These are phyloP conservation scores for Phaffia rhodozyma DNA, from an alignment of 1,284 basidiomycete genomes.

Conservation along the genomic window DNA sequence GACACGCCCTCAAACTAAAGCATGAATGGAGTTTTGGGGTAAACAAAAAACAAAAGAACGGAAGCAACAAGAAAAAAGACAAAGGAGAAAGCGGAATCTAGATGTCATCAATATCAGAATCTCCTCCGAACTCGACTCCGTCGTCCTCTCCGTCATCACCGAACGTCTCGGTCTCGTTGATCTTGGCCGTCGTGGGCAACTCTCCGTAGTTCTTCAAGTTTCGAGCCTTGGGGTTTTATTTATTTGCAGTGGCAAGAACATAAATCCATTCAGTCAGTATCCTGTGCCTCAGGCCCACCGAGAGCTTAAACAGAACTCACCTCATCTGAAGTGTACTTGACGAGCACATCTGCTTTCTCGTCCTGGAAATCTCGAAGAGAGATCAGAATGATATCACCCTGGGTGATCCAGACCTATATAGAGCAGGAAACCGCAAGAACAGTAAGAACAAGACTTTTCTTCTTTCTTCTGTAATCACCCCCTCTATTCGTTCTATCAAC, in stretches of 20 bases:
- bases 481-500: constrained; percentile 23
- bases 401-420: constrained; percentile 95
- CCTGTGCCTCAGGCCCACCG: not conserved
- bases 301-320: constrained; percentile 17
- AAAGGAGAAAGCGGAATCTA: not conserved
- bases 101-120: constrained; percentile 17
- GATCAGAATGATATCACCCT: constrained; percentile 92
- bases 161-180: constrained; percentile 77
- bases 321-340: constrained; percentile 95
- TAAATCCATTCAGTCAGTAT: not conserved
- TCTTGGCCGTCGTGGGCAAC: constrained; percentile 93
- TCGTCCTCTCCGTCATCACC: constrained; percentile 18
- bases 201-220: constrained; percentile 93
- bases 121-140: constrained; percentile 20
- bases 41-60: not conserved
- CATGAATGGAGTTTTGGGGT: not conserved
- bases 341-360: constrained; percentile 98
- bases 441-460: not conserved
- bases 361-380: constrained; percentile 99
- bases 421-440: constrained; percentile 2
- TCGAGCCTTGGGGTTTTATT: constrained; percentile 27
- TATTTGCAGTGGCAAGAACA: not conserved
- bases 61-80: not conserved
- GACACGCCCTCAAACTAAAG: too few species aligned
- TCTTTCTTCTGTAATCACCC: not conserved